A percentile compares a stretch with the other conserved stretches of the same genome.
phyloP scores from a whole-genome alignment of 1,284 basidiomycete species.

The Macrocystidia cucumis region DNA sequence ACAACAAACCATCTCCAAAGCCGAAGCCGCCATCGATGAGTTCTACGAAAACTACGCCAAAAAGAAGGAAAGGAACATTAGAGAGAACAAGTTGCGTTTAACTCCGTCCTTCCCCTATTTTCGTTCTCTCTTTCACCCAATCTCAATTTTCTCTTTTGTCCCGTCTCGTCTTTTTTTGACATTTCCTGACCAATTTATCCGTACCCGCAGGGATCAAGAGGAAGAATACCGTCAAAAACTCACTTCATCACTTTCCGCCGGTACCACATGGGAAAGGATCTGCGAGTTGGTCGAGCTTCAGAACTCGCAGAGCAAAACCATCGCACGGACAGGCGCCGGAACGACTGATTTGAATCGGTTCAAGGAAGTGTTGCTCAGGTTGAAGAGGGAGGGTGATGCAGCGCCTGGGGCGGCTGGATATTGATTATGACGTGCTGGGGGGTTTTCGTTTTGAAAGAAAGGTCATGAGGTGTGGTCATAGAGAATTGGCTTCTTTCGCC shows the following conservation, averaged over 20 bases:
- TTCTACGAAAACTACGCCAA: slow-evolving; percentile 94
- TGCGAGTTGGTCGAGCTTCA: slow-evolving; percentile 83
- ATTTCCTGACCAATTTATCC: slow-evolving; percentile 3
- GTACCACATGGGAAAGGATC: slow-evolving; percentile 96
- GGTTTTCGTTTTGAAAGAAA: no score
- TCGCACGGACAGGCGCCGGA: slow-evolving; percentile 81
- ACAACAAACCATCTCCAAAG: slow-evolving; percentile 83
- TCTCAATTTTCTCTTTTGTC: slow-evolving; percentile 7
- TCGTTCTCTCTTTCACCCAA: slow-evolving; percentile 1
- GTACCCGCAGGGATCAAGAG: slow-evolving; percentile 71
- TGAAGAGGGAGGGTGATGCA: slow-evolving; percentile 83
- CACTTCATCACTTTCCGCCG: slow-evolving; percentile 74
- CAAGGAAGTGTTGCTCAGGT: slow-evolving; percentile 83
- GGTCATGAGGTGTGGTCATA: no score
- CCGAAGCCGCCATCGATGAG: slow-evolving; percentile 89
- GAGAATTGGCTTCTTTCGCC: no score
- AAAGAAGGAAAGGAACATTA: slow-evolving; percentile 90
- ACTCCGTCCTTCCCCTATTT: slow-evolving; percentile 44
- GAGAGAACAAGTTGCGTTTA: slow-evolving; percentile 99
- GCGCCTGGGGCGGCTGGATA: slow-evolving; percentile 93
- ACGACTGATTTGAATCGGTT: slow-evolving; percentile 86
- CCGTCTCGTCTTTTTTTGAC: no score
- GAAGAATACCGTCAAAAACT: slow-evolving; percentile 72
- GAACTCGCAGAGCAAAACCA: slow-evolving; percentile 96
- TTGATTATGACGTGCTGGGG: no score